Conservation (phyloP, 208 protist genomes). For the Trypanosomatidae sp. region DNA sequence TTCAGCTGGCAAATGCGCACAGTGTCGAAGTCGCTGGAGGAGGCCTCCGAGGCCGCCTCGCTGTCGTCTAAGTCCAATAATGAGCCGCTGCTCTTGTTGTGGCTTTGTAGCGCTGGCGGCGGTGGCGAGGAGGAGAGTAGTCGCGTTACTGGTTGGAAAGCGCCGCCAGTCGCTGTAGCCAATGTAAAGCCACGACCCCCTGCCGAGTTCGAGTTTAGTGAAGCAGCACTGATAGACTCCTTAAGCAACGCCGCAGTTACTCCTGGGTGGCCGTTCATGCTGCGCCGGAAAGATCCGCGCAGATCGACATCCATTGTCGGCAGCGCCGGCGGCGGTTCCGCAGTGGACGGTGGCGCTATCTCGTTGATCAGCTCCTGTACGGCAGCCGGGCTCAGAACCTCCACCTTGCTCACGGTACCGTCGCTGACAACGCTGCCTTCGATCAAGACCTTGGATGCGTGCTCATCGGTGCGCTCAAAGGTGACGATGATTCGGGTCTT, state of each 20-base stretch:
- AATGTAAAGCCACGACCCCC: neutral
- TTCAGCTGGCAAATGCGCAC: conserved; percentile 32
- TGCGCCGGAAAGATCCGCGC: conserved; percentile 29
- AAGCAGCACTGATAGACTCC: neutral
- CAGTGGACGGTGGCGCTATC: conserved; percentile 30
- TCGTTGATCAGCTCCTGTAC: conserved; percentile 37
- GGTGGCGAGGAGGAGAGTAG: conserved; percentile 13
- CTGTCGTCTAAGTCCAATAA: conserved; percentile 25
- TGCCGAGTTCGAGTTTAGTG: neutral
- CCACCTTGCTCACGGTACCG: conserved; percentile 39
- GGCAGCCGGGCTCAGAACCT: conserved; percentile 20
- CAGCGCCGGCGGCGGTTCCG: conserved; percentile 18
- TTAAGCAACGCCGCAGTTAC: neutral
- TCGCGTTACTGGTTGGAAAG: conserved; percentile 2
- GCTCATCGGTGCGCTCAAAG: conserved; percentile 45
- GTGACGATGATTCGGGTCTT: conserved; percentile 31
- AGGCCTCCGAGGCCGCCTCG: conserved; percentile 31
- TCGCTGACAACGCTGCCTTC: conserved; percentile 61
- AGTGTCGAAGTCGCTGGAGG: conserved; percentile 46
- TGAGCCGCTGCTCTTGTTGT: conserved; percentile 3
- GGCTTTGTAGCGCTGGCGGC: neutral
- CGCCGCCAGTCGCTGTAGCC: neutral
- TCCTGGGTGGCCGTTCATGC: conserved; percentile 25
- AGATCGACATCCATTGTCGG: conserved; percentile 26
- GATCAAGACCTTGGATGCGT: conserved; percentile 36